These are phyloP conservation scores for Flaveria ramosissima DNA, from an alignment of 129 eudicot species.

Conservation along the genomic window DNA sequence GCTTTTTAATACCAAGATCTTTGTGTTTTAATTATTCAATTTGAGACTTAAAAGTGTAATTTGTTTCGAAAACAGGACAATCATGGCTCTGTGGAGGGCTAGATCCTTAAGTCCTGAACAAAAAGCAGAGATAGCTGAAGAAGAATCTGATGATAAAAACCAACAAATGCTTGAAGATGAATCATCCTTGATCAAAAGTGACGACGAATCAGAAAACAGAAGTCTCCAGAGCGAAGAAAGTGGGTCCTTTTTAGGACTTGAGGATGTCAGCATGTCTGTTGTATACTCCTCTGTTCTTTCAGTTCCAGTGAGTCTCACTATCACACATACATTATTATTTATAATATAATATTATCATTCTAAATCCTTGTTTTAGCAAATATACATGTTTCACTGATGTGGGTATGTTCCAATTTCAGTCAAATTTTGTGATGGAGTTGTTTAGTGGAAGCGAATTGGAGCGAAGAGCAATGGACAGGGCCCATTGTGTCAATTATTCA, in stretches of 20 bases:
- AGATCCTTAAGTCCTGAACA: slow-evolving; percentile 94
- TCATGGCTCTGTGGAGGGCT: slow-evolving; percentile 95
- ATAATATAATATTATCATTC: background rate
- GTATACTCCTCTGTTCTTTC: slow-evolving; percentile 78
- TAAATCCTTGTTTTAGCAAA: background rate
- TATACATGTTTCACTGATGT: background rate
- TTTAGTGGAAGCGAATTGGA: slow-evolving; percentile 81
- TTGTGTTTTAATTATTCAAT: background rate
- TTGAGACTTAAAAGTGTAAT: slow-evolving; percentile 4
- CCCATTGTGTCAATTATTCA: slow-evolving; percentile 86
- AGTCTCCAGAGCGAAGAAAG: slow-evolving; percentile 74
- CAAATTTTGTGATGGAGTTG: slow-evolving; percentile 80
- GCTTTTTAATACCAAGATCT: background rate
- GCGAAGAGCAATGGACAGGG: slow-evolving; percentile 75
- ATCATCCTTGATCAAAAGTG: slow-evolving; percentile 45
- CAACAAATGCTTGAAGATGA: slow-evolving; percentile 69
- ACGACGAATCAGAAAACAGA: slow-evolving; percentile 62
- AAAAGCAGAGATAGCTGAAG: slow-evolving; percentile 78
- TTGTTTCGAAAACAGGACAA: slow-evolving; percentile 60
- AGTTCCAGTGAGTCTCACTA: slow-evolving; percentile 65
- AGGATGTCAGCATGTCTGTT: slow-evolving; percentile 70
- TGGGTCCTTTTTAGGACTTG: slow-evolving; percentile 79
- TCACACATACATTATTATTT: no score
- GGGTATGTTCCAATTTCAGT: slow-evolving; percentile 46
- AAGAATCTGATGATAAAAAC: slow-evolving; percentile 60